Evolutionary conservation across 2,329 filamentous ascomycete species (phyloP).

Genomic region (Neofusicoccum ribis): DNA sequence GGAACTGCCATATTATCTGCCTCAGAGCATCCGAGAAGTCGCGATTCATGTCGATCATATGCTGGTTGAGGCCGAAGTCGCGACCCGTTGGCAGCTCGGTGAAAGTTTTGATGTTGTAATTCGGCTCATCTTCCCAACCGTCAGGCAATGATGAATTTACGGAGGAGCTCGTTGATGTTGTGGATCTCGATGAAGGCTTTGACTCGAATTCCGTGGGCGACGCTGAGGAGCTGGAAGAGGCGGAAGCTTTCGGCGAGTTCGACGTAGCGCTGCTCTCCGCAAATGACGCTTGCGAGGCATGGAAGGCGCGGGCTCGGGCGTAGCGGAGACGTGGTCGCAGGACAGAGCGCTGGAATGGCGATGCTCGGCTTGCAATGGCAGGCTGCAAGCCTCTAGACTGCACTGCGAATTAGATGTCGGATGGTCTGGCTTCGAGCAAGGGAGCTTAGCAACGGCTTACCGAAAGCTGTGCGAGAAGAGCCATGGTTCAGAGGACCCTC

Average conservation of each 20-base stretch:
- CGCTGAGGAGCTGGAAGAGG: slow-evolving; percentile 24
- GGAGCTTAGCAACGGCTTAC: slow-evolving; percentile 19
- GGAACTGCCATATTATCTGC: slow-evolving; percentile 84
- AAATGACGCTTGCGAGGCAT: not conserved
- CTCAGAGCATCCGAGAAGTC: slow-evolving; percentile 91
- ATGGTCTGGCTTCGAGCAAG: slow-evolving; percentile 1
- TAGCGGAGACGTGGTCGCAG: not conserved
- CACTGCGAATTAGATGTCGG: slow-evolving; percentile 13
- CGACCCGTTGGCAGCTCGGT: slow-evolving; percentile 69
- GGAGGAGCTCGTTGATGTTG: slow-evolving; percentile 11
- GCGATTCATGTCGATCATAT: slow-evolving; percentile 85
- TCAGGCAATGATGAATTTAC: slow-evolving; percentile 38
- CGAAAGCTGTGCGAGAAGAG: slow-evolving; percentile 19
- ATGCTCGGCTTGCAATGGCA: slow-evolving; percentile 29
- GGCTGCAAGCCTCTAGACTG: slow-evolving; percentile 30
- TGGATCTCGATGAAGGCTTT: not conserved
- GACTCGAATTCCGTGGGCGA: slow-evolving; percentile 1
- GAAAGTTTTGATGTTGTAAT: slow-evolving; percentile 72
- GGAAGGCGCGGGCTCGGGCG: slow-evolving; percentile 3
- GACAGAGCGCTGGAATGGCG: not conserved
- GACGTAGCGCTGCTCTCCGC: not conserved
- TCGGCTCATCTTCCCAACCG: slow-evolving; percentile 75
- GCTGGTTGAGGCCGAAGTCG: slow-evolving; percentile 91
- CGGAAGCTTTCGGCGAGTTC: slow-evolving; percentile 26
- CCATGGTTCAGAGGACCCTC: slow-evolving; percentile 12